Conservation (phyloP, 192 early-diverging fungal species). For the Coemansia sp. region DNA sequence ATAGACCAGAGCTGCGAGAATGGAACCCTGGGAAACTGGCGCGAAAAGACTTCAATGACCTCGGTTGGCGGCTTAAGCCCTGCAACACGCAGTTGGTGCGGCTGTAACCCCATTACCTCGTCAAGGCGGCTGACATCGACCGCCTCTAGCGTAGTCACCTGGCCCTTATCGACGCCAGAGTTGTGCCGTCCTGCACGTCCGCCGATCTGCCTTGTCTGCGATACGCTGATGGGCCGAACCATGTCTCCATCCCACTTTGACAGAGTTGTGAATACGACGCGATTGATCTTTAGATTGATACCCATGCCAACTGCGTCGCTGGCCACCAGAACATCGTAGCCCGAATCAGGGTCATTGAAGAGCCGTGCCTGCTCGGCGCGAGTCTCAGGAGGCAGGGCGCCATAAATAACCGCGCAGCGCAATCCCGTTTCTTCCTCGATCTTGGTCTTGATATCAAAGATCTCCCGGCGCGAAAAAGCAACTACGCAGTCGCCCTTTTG, state of each 20-base stretch:
- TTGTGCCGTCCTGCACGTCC: constrained; percentile 87
- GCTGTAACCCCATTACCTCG: constrained; percentile 19
- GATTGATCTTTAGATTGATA: constrained; percentile 89
- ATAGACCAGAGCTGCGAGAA: constrained; percentile 68
- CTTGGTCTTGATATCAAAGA: constrained; percentile 72
- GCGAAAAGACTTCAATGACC: constrained; percentile 73
- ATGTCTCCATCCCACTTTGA: constrained; percentile 77
- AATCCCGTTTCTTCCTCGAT: constrained; percentile 76
- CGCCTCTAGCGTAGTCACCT: constrained; percentile 62
- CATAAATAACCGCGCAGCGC: constrained; percentile 89
- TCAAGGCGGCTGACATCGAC: constrained; percentile 15
- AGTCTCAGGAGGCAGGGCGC: constrained; percentile 90
- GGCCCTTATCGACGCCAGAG: constrained; percentile 63
- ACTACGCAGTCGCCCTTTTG: constrained; percentile 82
- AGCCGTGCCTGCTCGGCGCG: constrained; percentile 80
- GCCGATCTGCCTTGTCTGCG: constrained; percentile 91
- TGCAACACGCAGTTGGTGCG: constrained; percentile 53
- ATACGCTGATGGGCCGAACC: constrained; percentile 57
- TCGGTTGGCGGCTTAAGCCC: constrained; percentile 74
- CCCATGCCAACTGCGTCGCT: constrained; percentile 99
- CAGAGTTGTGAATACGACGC: constrained; percentile 79
- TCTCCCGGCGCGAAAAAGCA: constrained; percentile 78
- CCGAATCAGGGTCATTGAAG: constrained; percentile 82
- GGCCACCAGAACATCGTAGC: constrained; percentile 83
- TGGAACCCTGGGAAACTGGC: constrained; percentile 61